Evolutionary conservation across 768 basidiomycete genomes (phyloP), one percentile per base, ranked within the genome.

Genomic region (Roridomyces roridus): DNA sequence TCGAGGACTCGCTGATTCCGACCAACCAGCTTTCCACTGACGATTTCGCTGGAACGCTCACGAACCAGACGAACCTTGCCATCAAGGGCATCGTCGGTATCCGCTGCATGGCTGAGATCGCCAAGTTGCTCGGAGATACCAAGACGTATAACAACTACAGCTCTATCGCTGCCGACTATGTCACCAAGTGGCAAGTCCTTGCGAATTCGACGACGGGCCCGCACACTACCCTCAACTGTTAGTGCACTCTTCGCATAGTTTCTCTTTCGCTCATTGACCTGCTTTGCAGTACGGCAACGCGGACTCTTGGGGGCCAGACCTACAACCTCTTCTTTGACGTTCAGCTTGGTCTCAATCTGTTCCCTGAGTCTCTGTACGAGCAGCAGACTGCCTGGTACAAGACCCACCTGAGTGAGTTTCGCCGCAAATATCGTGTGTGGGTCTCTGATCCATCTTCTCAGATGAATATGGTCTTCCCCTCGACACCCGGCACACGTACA

Each of bases 51-150:
- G 80, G 80, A 0, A 59, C 73, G 11, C 72, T 84, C 21, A 77
- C 77, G 8, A 88, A 89, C 62, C 85, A 87, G 64, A 88, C 87
- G 12, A 88, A 88, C 64, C 75, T 88, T 21, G 87, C 86, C 5
- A 83, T 88, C 70, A 89, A 89, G 64, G 87, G 87, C 34, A 86
- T 87, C 55, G 71, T 87, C 45, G 87, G 85, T 6, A 86, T 89
- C 65, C 72, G 80, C 58, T 84, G 83, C 6, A 87, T 89, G 85
- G 76, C 82, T 4, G 73, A 82, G 57, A 85, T 89, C 39, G 75
- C 78, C 7, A 59, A 68, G 2, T 63, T 80, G 15, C 63, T 83
- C 17, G 82, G 81, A 1, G 68, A 81, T 47, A 67, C 62, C 0
- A 59, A 58, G 3, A 73, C 68, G 55, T 72, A 71, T 36, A 64